These are phyloP conservation scores for Pogostemon cablin DNA, from an alignment of 257 asterid genomes.

Conservation along the genomic window DNA sequence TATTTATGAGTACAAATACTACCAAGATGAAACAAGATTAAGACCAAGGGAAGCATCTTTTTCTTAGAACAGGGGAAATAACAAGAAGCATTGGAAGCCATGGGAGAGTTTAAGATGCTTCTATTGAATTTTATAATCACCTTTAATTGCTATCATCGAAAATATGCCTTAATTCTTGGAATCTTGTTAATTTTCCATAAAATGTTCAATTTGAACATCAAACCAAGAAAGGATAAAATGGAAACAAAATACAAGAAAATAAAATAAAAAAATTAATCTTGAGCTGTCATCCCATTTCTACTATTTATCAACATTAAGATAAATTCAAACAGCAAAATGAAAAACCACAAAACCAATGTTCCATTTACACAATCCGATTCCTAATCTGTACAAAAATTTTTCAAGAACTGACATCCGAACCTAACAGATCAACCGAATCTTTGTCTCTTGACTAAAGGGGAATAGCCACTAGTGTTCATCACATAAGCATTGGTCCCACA, in stretches of 20 bases:
- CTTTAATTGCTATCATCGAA: too few relatives aligned
- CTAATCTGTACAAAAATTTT: constrained; percentile 48
- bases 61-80: not conserved
- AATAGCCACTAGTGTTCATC: constrained; percentile 37
- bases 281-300: too few relatives aligned
- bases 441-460: constrained; percentile 50
- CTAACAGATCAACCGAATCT: constrained; percentile 39
- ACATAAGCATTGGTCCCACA: constrained; percentile 38
- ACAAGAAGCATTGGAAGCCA: constrained; percentile 26
- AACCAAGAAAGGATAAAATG: too few relatives aligned
- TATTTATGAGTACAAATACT: constrained; percentile 3
- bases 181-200: too few relatives aligned
- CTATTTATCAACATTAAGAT: too few relatives aligned
- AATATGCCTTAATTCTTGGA: too few relatives aligned
- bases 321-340: not conserved
- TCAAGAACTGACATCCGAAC: not conserved
- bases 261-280: too few relatives aligned
- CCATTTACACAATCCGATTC: constrained; percentile 44
- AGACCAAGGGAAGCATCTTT: too few relatives aligned
- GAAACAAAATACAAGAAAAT: too few relatives aligned
- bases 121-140: too few relatives aligned
- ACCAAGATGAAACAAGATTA: not conserved
- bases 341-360: constrained; percentile 25
- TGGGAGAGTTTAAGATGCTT: too few relatives aligned
- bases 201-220: too few relatives aligned